These are phyloP conservation scores for Sugiyamaella paludigena DNA, from an alignment of 1,139 yeast genomes.

Conservation along the genomic window DNA sequence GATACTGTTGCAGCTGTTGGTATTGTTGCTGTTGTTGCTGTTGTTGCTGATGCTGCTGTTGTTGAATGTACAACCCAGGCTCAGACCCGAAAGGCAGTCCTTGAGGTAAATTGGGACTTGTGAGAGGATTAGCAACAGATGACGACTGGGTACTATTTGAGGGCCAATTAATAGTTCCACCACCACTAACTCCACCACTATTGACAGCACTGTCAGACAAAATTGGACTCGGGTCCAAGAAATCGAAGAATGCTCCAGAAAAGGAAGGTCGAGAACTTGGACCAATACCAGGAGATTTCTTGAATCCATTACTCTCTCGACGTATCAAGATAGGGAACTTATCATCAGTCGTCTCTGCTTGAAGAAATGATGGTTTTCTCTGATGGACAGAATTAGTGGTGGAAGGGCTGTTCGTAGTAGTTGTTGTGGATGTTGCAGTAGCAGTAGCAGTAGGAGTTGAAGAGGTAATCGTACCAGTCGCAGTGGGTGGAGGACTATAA, in stretches of 20 bases:
- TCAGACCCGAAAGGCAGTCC: background rate
- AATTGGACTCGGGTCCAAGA: conserved; percentile 15
- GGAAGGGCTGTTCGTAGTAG: background rate
- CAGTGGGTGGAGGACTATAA: conserved; percentile 5
- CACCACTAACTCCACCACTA: background rate
- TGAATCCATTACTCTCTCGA: conserved; percentile 34
- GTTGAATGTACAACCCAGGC: conserved; percentile 14
- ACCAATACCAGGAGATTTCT: conserved; percentile 18
- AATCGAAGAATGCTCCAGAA: conserved; percentile 13
- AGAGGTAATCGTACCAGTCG: background rate
- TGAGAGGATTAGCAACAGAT: background rate
- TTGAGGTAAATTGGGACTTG: background rate
- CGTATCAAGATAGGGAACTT: conserved; percentile 43
- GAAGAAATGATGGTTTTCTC: conserved; percentile 27
- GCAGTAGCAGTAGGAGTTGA: conserved; percentile 2
- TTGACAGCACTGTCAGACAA: conserved; percentile 2
- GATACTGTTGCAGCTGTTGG: conserved; percentile 3
- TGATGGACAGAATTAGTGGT: conserved; percentile 2
- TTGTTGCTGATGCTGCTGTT: conserved; percentile 16
- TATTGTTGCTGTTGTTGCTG: background rate
- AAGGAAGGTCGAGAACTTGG: conserved; percentile 9
- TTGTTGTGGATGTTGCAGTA: background rate
- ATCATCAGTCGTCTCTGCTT: conserved; percentile 41
- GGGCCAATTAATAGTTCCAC: background rate
- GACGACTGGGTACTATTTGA: background rate